Base-by-base conservation (phyloP, 768 basidiomycete species). In the Chiua virens region DNA sequence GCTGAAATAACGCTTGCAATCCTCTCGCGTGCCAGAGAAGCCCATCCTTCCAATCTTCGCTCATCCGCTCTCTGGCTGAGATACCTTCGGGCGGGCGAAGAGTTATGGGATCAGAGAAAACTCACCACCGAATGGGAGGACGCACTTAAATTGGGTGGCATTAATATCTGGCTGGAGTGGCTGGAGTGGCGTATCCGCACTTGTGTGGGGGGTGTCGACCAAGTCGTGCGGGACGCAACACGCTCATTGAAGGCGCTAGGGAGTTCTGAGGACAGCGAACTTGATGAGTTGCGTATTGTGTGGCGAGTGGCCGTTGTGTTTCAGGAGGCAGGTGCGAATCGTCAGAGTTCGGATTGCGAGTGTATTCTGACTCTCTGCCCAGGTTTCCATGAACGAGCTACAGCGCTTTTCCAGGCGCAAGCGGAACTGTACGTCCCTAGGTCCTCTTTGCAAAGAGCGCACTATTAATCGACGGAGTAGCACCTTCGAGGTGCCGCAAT, bases 371-470 rank as follows among this genome's bases (percentile, higher is more conserved):
- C 45, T 23, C 20, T 32, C 21, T 28, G 23, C 17, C 11, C 58
- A 92, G 89, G 90, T 13, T 92, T 79, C 55, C 55, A 74, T 38
- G 91, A 93, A 68, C 80, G 86, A 42, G 85, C 87, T 13, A 82
- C 76, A 47, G 89, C 89, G 4, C 71, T 91, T 61, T 87, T 91
- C 59, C 91, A 93, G 65, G 89, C 88, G 10, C 88, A 93, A 67
- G 81, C 85, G 15, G 91, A 92, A 70, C 59, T 92, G 90, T 92
- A 71, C 58, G 84, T 65, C 42, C 41, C 39, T 13, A 23, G 15
- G 43, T 45, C 8, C 39, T 27, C 35, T 34, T 23, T 23, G 46
- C 17, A 25, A 49, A 13, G 22, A 42, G 28, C 36, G 55, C 45
- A 49, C 51, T 49, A 25, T 43, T 44, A 10, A 60, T 52, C 10